Evolutionary conservation across 495 filamentous ascomycete species (phyloP).

Genomic region (Lichenothelia convexa): DNA sequence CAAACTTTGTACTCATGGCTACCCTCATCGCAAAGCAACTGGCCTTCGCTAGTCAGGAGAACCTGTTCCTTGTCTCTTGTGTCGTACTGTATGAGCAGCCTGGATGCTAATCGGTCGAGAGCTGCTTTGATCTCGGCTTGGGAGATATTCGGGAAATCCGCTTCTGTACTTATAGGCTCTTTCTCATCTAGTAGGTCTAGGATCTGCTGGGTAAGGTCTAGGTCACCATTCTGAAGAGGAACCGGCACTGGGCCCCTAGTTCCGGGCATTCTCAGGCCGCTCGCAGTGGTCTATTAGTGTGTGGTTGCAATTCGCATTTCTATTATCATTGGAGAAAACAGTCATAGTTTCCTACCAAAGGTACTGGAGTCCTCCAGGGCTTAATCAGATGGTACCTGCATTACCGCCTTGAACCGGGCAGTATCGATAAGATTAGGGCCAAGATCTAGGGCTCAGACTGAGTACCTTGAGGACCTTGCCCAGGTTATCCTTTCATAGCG

Average conservation of each 20-base stretch:
- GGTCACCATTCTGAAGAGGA: slow-evolving; percentile 12
- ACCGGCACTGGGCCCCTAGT: slow-evolving; percentile 22
- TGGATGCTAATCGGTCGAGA: slow-evolving; percentile 63
- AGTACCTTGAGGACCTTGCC: too few relatives aligned
- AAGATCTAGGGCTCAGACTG: too few relatives aligned
- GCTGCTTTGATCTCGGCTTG: slow-evolving; percentile 66
- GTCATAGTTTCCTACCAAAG: too few relatives aligned
- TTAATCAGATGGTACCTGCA: too few relatives aligned
- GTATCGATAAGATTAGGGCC: too few relatives aligned
- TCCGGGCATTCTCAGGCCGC: too few relatives aligned
- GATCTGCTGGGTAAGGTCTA: slow-evolving; percentile 19
- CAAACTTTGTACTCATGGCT: slow-evolving; percentile 94
- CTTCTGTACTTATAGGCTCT: slow-evolving; percentile 48
- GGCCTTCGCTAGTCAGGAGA: slow-evolving; percentile 61
- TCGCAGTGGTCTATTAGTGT: too few relatives aligned
- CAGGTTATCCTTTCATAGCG: too few relatives aligned
- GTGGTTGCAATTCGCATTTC: too few relatives aligned
- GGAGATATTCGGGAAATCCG: slow-evolving; percentile 56
- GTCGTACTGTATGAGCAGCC: slow-evolving; percentile 75
- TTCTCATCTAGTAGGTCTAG: slow-evolving; percentile 22
- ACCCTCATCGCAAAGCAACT: slow-evolving; percentile 61
- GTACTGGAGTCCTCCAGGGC: too few relatives aligned
- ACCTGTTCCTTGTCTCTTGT: slow-evolving; percentile 61
- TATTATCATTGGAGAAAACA: too few relatives aligned
- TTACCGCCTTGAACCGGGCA: too few relatives aligned